Conservation (phyloP, 805 yeast species). For the Schwanniomyces sp. region DNA sequence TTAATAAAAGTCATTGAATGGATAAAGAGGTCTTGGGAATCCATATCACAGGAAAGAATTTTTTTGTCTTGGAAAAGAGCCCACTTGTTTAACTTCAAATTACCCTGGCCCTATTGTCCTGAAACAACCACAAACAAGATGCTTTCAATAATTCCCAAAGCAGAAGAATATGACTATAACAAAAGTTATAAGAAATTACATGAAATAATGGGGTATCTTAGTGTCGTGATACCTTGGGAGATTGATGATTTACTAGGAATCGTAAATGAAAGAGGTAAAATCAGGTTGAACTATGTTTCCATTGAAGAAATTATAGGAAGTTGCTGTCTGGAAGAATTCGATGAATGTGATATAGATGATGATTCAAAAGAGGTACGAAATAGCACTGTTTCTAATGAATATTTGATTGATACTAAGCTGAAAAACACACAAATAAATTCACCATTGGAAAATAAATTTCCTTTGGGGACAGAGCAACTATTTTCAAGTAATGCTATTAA, state of each 20-base stretch:
- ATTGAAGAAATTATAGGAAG: constrained; percentile 62
- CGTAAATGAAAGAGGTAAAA: constrained; percentile 42
- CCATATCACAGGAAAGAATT: constrained; percentile 31
- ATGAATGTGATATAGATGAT: not conserved
- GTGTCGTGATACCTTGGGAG: constrained; percentile 59
- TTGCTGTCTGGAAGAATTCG: constrained; percentile 47
- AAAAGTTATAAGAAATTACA: constrained; percentile 42
- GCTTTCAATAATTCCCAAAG: constrained; percentile 7
- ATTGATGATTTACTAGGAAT: constrained; percentile 53
- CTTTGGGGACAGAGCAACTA: not conserved
- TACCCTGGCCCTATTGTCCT: constrained; percentile 28
- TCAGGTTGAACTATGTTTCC: constrained; percentile 49
- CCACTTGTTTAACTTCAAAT: constrained; percentile 24
- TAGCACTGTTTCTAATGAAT: not conserved
- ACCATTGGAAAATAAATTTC: not conserved
- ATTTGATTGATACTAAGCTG: not conserved
- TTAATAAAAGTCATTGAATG: constrained; percentile 58
- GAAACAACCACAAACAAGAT: constrained; percentile 12
- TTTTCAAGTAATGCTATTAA: not conserved
- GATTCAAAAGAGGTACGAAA: not conserved
- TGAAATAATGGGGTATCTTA: constrained; percentile 45
- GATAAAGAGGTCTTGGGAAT: constrained; percentile 58
- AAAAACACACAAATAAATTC: not conserved
- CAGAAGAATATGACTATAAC: constrained; percentile 14
- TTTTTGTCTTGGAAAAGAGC: constrained; percentile 36